Evolutionary conservation across 495 filamentous ascomycete genomes (phyloP).

Genomic region (Podospora comata): DNA sequence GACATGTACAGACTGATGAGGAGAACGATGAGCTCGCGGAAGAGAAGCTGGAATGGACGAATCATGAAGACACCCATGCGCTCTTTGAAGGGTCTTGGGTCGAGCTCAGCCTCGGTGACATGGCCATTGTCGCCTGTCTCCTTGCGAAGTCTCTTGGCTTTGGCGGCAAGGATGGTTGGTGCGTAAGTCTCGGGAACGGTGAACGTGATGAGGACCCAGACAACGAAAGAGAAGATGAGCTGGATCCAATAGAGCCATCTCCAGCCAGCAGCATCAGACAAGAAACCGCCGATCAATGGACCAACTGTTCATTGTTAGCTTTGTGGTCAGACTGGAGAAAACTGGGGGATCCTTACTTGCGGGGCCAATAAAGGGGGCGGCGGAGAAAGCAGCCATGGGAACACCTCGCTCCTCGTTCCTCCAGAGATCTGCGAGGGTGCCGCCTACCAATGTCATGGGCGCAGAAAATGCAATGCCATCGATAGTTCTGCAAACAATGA

Average conservation of each 20-base stretch:
- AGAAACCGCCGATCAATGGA: conserved; percentile 72
- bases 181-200: conserved; percentile 81
- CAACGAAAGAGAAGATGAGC: conserved; percentile 62
- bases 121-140: conserved; percentile 59
- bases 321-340: no score
- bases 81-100: conserved; percentile 60
- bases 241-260: conserved; percentile 86
- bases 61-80: conserved; percentile 64
- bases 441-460: conserved; percentile 79
- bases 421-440: conserved; percentile 79
- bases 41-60: conserved; percentile 73
- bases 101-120: conserved; percentile 72
- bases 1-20: conserved; percentile 76
- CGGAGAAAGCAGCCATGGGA: conserved; percentile 81
- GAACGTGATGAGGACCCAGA: conserved; percentile 70
- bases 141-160: conserved; percentile 66
- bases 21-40: conserved; percentile 74
- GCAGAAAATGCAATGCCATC: conserved; percentile 81
- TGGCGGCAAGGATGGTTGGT: conserved; percentile 61
- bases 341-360: conserved; percentile 45
- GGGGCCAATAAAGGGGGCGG: conserved; percentile 75
- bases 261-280: conserved; percentile 68
- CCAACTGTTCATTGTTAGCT: conserved; percentile 40
- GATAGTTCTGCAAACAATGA: conserved; percentile 68
- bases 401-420: conserved; percentile 76